Evolutionary conservation across 176 grass and related monocot genomes (phyloP).

Genomic region (Triticum monococcum): DNA sequence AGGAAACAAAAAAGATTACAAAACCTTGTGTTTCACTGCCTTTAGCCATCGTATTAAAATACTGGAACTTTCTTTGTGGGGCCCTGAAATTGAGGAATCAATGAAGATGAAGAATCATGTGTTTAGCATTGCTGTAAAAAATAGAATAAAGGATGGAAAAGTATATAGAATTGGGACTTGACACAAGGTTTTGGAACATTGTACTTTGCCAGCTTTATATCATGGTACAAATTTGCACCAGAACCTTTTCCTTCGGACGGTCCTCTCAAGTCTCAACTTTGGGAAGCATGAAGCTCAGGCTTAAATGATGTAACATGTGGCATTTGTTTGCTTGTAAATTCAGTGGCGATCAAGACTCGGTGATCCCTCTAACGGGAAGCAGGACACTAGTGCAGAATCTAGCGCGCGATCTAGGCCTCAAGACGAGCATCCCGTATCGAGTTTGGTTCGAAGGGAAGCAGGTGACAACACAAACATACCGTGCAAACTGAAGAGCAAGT

Average conservation of each 20-base stretch:
- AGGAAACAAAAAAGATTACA: neutral
- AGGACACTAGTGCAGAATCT: conserved; percentile 77
- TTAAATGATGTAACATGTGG: neutral
- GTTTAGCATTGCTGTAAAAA: neutral
- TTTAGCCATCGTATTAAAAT: neutral
- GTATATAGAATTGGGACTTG: too few species aligned
- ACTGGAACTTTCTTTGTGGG: neutral
- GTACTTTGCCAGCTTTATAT: neutral
- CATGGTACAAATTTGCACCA: neutral
- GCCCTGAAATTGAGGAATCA: neutral
- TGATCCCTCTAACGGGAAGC: conserved; percentile 92
- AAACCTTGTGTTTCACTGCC: neutral
- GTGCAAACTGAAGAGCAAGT: neutral
- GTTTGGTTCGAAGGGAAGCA: conserved; percentile 98
- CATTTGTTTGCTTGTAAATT: neutral
- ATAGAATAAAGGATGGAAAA: too few species aligned
- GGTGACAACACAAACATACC: conserved; percentile 33
- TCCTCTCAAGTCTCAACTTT: conserved; percentile 18
- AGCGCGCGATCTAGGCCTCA: conserved; percentile 67
- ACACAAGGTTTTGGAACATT: neutral
- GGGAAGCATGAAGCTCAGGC: neutral
- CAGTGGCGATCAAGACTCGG: conserved; percentile 88
- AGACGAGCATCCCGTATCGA: conserved; percentile 61
- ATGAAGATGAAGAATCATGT: neutral
- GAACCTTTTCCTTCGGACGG: neutral